Percentiles rank a stretch among this genome's conserved stretches.
Evolutionary conservation across 805 yeast species (phyloP).

Genomic region (Candida xyloterini): DNA sequence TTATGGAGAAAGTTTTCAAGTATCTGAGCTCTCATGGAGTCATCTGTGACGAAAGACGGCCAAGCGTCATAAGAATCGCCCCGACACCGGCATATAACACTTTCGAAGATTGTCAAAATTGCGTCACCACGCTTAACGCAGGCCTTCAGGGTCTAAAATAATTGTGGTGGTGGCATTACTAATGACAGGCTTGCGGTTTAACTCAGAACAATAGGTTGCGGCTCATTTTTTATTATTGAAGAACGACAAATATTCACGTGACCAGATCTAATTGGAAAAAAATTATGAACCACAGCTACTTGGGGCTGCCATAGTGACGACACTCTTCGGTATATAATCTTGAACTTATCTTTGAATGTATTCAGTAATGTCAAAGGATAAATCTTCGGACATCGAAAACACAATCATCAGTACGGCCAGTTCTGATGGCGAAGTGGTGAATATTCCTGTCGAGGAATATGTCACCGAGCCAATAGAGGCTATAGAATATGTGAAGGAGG

Average conservation of each 20-base stretch:
- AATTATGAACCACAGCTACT: background rate
- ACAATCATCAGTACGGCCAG: slow-evolving; percentile 4
- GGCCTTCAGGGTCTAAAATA: slow-evolving; percentile 28
- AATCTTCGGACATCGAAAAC: background rate
- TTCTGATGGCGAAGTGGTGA: slow-evolving; percentile 3
- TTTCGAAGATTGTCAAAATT: slow-evolving; percentile 56
- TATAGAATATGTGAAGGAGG: slow-evolving; percentile 27
- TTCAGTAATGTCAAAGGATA: background rate
- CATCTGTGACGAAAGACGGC: slow-evolving; percentile 85
- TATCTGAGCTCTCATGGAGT: slow-evolving; percentile 56
- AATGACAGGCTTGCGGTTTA: slow-evolving; percentile 1
- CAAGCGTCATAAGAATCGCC: slow-evolving; percentile 86
- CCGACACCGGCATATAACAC: slow-evolving; percentile 84
- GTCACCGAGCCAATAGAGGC: slow-evolving; percentile 26
- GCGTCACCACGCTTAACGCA: slow-evolving; percentile 44
- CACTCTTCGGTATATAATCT: background rate
- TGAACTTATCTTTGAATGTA: background rate
- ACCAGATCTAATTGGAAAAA: slow-evolving; percentile 12
- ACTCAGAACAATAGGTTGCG: slow-evolving; percentile 3
- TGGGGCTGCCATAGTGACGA: background rate
- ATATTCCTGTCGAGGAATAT: slow-evolving; percentile 16
- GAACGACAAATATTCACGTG: slow-evolving; percentile 14
- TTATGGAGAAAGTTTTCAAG: slow-evolving; percentile 60
- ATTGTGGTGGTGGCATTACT: slow-evolving; percentile 15
- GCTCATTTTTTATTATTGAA: slow-evolving; percentile 5